A percentile compares a stretch with the other conserved stretches of the same genome.
Conservation (phyloP, 345 rosid genomes). For the Melaleuca alternifolia region DNA sequence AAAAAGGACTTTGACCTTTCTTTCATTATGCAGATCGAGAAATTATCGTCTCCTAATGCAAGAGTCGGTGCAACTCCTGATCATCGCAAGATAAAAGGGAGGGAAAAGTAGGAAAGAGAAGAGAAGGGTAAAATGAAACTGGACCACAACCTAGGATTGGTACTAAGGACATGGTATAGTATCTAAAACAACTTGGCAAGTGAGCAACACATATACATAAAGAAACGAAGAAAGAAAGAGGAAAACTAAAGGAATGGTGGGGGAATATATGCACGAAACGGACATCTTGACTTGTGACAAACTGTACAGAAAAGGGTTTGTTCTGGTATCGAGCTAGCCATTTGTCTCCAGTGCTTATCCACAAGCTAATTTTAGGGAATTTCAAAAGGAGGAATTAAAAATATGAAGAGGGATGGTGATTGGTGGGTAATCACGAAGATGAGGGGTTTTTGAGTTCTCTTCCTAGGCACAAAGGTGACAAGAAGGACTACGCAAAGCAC, state of each 20-base stretch:
- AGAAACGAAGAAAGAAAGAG: neutral
- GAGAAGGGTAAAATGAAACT: neutral
- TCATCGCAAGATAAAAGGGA: neutral
- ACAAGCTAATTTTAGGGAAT: neutral
- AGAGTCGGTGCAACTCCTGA: neutral
- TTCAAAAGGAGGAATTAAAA: neutral
- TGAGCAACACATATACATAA: neutral
- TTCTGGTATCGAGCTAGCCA: neutral
- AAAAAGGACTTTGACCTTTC: neutral
- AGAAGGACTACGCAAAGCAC: neutral
- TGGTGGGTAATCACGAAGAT: neutral
- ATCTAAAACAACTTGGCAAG: neutral
- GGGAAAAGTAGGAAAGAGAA: neutral
- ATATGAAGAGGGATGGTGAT: neutral
- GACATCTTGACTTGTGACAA: constrained; percentile 2
- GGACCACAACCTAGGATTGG: neutral
- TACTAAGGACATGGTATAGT: neutral
- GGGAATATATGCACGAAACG: constrained; percentile 2
- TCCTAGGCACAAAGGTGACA: neutral
- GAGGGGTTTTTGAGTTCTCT: neutral
- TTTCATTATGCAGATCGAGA: too few relatives aligned
- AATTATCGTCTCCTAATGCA: neutral
- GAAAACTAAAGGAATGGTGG: neutral
- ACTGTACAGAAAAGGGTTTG: neutral
- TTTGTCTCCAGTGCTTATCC: neutral